These are phyloP conservation scores for Aspergillaceae sp. DNA, from an alignment of 2,329 filamentous ascomycete genomes.

Conservation along the genomic window DNA sequence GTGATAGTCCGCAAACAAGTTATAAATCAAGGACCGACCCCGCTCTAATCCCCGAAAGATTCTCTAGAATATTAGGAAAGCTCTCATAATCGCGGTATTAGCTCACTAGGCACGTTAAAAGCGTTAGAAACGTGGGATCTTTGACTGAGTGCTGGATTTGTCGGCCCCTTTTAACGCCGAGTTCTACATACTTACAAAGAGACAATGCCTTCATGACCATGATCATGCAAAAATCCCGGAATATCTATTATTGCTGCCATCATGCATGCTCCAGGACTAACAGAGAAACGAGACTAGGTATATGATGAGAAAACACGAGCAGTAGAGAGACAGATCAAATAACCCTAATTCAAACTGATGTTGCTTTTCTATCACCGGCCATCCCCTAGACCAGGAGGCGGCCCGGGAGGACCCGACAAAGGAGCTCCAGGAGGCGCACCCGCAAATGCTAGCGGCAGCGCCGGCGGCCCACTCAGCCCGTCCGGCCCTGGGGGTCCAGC, in stretches of 20 bases:
- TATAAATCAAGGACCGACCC: too few species aligned
- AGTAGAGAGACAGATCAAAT: constrained; percentile 1
- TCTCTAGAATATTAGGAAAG: too few species aligned
- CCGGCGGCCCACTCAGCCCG: constrained; percentile 14
- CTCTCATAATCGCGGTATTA: too few species aligned
- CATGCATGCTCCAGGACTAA: not conserved
- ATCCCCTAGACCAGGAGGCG: constrained; percentile 23
- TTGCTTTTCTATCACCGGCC: constrained; percentile 14
- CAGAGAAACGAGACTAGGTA: constrained; percentile 1
- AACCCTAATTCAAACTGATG: not conserved
- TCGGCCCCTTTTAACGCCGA: too few species aligned
- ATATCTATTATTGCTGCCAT: not conserved
- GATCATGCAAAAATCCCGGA: too few species aligned
- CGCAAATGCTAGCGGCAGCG: not conserved
- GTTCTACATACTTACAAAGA: too few species aligned
- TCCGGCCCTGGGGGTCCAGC: constrained; percentile 22
- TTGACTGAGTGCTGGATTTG: too few species aligned
- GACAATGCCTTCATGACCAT: too few species aligned
- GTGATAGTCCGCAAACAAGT: too few species aligned
- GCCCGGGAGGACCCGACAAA: constrained; percentile 11
- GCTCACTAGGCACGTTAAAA: too few species aligned
- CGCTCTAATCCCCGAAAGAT: too few species aligned
- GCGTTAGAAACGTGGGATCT: too few species aligned
- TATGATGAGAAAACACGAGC: not conserved
- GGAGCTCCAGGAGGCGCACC: constrained; percentile 17